Evolutionary conservation across 768 basidiomycete species (phyloP).

Genomic region (Xerocomellus chrysenteron): DNA sequence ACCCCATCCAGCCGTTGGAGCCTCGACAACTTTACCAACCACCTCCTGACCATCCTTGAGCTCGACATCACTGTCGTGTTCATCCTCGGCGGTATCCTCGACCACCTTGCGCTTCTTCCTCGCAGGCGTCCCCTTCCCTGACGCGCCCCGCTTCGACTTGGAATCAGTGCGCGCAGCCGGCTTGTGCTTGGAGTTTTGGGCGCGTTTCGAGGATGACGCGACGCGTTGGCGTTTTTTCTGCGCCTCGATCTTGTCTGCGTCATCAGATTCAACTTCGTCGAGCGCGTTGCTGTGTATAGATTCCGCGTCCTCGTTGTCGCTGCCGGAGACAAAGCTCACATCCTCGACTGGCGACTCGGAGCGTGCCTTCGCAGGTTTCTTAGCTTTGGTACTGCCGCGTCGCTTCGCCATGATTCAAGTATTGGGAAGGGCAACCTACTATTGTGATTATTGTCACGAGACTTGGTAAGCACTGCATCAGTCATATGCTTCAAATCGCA

Average conservation of each 20-base stretch:
- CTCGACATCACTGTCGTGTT: constrained; percentile 41
- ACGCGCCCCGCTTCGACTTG: constrained; percentile 26
- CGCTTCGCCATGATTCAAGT: constrained; percentile 16
- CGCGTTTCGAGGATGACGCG: constrained; percentile 27
- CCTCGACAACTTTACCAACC: constrained; percentile 75
- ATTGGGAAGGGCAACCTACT: background rate
- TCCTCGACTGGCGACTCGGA: constrained; percentile 7
- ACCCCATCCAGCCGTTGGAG: constrained; percentile 84
- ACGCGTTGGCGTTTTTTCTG: constrained; percentile 23
- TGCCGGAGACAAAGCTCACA: constrained; percentile 4
- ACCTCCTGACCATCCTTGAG: constrained; percentile 66
- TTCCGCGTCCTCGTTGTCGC: constrained; percentile 14
- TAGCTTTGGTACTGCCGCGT: constrained; percentile 5
- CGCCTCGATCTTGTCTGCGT: background rate
- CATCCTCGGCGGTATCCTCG: constrained; percentile 16
- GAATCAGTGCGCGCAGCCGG: background rate
- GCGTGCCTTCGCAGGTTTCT: background rate
- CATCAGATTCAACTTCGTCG: constrained; percentile 40
- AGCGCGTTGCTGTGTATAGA: constrained; percentile 45
- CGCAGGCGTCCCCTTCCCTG: constrained; percentile 13
- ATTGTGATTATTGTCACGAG: background rate
- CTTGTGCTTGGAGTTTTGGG: constrained; percentile 19
- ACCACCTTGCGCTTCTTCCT: constrained; percentile 27
- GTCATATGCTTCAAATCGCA: no score
- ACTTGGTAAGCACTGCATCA: no score